Percentiles rank a stretch among this genome's conserved stretches.
These are phyloP conservation scores for Zopfia rhizophila DNA, from an alignment of 2,329 filamentous ascomycete species.

Conservation along the genomic window DNA sequence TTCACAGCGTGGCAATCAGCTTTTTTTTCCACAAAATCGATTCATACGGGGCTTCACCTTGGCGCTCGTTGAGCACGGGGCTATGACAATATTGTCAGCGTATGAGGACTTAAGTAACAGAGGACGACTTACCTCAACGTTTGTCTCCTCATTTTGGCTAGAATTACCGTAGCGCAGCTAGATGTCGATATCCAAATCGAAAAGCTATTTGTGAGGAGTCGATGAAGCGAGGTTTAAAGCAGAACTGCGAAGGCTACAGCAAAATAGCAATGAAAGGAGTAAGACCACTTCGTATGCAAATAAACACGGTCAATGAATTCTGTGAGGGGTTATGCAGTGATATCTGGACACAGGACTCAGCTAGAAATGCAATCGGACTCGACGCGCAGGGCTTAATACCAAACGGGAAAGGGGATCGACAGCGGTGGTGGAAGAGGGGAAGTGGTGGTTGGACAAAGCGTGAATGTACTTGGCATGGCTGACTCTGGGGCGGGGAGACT, in stretches of 20 bases:
- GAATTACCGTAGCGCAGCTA: slow-evolving; percentile 8
- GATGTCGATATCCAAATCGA: slow-evolving; percentile 12
- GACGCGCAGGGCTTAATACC: slow-evolving; percentile 20
- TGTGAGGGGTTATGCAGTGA: slow-evolving; percentile 24
- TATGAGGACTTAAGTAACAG: too few relatives aligned
- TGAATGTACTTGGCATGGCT: too few relatives aligned
- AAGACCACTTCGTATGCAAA: slow-evolving; percentile 28
- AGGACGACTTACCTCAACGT: slow-evolving; percentile 31
- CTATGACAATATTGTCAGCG: slow-evolving; percentile 8
- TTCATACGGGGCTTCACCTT: slow-evolving; percentile 22
- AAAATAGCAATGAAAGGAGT: slow-evolving; percentile 26
- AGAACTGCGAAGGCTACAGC: slow-evolving; percentile 20
- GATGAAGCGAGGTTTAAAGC: slow-evolving; percentile 26
- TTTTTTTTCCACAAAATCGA: background rate
- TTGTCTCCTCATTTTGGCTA: slow-evolving; percentile 35
- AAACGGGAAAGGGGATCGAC: slow-evolving; percentile 27
- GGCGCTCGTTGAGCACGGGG: slow-evolving; percentile 37
- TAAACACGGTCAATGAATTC: slow-evolving; percentile 24
- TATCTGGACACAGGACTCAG: slow-evolving; percentile 16
- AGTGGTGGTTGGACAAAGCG: too few relatives aligned
- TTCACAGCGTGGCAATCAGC: slow-evolving; percentile 26
- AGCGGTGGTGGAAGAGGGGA: too few relatives aligned
- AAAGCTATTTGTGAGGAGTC: slow-evolving; percentile 2
- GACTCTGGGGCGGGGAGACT: too few relatives aligned
- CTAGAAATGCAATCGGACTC: slow-evolving; percentile 14